Percentiles rank a stretch among this genome's conserved stretches.
These are phyloP conservation scores for Venturia effusa DNA, from an alignment of 2,329 filamentous ascomycete species.

Conservation along the genomic window DNA sequence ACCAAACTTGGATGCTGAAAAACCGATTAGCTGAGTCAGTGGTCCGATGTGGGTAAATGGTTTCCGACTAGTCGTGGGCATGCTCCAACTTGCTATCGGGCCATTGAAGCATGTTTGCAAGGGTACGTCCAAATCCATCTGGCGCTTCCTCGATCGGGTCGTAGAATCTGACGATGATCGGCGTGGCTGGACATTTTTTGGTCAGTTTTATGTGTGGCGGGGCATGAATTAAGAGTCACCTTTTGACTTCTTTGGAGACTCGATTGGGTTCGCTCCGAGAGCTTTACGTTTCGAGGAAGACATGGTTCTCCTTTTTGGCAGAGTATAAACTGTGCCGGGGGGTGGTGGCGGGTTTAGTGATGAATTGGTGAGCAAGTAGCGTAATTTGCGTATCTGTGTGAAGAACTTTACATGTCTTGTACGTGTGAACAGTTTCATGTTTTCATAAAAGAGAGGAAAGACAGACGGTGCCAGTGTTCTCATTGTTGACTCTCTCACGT, in stretches of 20 bases:
- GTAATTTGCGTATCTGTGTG: neutral
- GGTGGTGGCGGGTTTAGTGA: neutral
- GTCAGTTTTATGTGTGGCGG: neutral
- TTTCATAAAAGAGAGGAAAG: neutral
- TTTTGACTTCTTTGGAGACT: neutral
- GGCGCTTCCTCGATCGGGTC: slow-evolving; percentile 24
- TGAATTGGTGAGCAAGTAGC: no score
- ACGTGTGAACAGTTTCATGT: neutral
- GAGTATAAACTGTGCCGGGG: neutral
- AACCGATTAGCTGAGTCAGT: neutral
- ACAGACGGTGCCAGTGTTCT: no score
- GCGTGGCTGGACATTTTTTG: neutral
- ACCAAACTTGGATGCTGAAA: slow-evolving; percentile 40
- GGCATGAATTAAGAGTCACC: neutral
- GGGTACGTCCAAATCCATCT: slow-evolving; percentile 31
- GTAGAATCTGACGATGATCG: slow-evolving; percentile 36
- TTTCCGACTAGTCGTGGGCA: slow-evolving; percentile 36
- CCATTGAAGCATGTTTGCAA: slow-evolving; percentile 38
- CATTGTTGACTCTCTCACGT: neutral
- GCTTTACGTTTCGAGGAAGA: neutral
- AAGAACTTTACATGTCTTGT: neutral
- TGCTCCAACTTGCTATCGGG: slow-evolving; percentile 31
- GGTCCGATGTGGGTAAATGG: neutral
- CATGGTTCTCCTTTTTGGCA: neutral
- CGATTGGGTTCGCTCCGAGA: neutral